Evolutionary conservation across 805 yeast species (phyloP).

Genomic region (Ogataea saltuana): DNA sequence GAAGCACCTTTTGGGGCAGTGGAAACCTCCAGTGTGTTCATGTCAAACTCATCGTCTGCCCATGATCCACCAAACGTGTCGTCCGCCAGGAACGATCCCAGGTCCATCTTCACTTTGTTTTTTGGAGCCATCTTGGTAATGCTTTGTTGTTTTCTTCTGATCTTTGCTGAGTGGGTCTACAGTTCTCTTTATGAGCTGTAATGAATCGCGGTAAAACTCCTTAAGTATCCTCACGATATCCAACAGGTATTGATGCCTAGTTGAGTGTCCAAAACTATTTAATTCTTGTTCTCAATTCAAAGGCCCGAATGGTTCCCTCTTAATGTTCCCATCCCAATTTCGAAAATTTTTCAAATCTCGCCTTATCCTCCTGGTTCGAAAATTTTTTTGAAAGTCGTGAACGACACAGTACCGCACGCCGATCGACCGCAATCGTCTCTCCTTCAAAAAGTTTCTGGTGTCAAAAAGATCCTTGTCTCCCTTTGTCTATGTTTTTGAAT

Average conservation of each 20-base stretch:
- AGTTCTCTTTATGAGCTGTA: no score
- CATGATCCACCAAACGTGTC: slow-evolving; percentile 74
- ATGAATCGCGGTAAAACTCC: no score
- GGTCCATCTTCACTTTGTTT: slow-evolving; percentile 69
- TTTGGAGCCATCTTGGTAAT: slow-evolving; percentile 55
- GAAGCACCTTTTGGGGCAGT: slow-evolving; percentile 13
- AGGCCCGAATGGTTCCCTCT: no score
- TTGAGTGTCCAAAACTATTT: background rate
- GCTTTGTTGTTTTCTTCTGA: slow-evolving; percentile 6
- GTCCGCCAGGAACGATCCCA: slow-evolving; percentile 81
- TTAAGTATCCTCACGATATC: background rate
- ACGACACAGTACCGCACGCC: background rate
- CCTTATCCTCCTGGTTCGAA: no score
- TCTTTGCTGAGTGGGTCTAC: background rate
- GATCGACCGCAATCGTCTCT: background rate
- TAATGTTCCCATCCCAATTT: background rate
- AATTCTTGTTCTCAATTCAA: no score
- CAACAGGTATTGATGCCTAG: background rate
- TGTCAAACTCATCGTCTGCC: slow-evolving; percentile 84
- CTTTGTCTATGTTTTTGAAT: no score
- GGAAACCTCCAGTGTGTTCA: slow-evolving; percentile 32
- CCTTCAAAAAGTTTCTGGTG: background rate
- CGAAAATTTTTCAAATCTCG: slow-evolving; percentile 7
- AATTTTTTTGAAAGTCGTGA: background rate
- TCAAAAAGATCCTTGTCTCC: background rate